These are phyloP conservation scores for Bretziella fagacearum DNA, from an alignment of 2,329 filamentous ascomycete genomes.

Conservation along the genomic window DNA sequence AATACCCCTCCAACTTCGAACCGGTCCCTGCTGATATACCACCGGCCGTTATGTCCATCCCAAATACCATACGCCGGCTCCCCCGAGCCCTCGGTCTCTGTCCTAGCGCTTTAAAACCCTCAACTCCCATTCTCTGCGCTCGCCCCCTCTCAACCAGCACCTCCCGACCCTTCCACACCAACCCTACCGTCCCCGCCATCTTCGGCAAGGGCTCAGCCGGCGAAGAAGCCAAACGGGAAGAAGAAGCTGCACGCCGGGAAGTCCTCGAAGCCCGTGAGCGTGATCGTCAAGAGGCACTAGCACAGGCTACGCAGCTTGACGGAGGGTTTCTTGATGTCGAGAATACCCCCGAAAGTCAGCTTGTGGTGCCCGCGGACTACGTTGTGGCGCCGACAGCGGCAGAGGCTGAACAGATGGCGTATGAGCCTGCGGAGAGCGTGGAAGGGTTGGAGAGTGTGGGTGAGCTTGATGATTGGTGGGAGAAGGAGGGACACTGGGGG, in stretches of 20 bases:
- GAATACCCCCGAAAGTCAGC: slow-evolving; percentile 15
- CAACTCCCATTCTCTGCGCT: slow-evolving; percentile 2
- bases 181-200: slow-evolving; percentile 18
- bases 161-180: slow-evolving; percentile 18
- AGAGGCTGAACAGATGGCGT: slow-evolving; percentile 22
- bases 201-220: slow-evolving; percentile 10
- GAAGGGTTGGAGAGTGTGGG: slow-evolving; percentile 32
- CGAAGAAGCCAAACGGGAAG: slow-evolving; percentile 12
- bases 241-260: slow-evolving; percentile 18
- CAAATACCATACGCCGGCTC: slow-evolving; percentile 26
- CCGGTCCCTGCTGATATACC: background rate
- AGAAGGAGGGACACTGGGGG: slow-evolving; percentile 35
- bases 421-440: slow-evolving; percentile 30
- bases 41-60: slow-evolving; percentile 6
- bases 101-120: slow-evolving; percentile 20
- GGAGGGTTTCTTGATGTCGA: slow-evolving; percentile 2
- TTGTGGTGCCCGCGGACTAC: slow-evolving; percentile 14
- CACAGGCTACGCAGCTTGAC: background rate
- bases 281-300: slow-evolving; percentile 21
- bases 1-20: background rate
- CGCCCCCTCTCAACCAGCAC: slow-evolving; percentile 17
- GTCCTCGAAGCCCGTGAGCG: slow-evolving; percentile 23
- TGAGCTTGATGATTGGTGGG: slow-evolving; percentile 36
- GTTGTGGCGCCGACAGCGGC: slow-evolving; percentile 15
- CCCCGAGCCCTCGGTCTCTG: slow-evolving; percentile 23